Conservation (phyloP, 2,329 filamentous ascomycete genomes). For the Epichloe scottii region DNA sequence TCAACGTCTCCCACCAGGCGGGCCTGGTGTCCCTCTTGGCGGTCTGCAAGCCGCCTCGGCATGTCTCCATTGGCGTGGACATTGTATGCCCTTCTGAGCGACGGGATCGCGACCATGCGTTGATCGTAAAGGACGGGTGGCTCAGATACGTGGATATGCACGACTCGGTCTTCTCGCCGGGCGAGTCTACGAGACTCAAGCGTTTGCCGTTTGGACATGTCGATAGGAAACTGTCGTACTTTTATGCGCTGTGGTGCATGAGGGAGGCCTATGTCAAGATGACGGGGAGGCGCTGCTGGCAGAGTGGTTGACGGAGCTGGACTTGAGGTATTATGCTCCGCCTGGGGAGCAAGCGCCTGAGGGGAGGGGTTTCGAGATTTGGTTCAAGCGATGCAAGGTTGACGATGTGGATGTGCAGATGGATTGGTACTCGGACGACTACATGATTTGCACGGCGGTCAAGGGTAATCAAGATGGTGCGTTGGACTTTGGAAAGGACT, state of each 20-base stretch:
- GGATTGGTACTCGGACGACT: slow-evolving; percentile 34
- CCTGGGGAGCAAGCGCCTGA: slow-evolving; percentile 25
- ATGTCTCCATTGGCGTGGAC: slow-evolving; percentile 52
- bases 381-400: slow-evolving; percentile 17
- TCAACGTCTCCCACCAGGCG: slow-evolving; percentile 71
- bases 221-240: slow-evolving; percentile 45
- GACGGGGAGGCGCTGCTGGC: slow-evolving; percentile 65
- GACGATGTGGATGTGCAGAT: slow-evolving; percentile 23
- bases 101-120: slow-evolving; percentile 44
- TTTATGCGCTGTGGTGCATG: slow-evolving; percentile 69
- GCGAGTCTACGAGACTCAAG: slow-evolving; percentile 52
- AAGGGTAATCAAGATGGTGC: slow-evolving; percentile 26
- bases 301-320: slow-evolving; percentile 56
- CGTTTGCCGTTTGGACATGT: slow-evolving; percentile 17
- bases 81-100: slow-evolving; percentile 66
- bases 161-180: slow-evolving; percentile 52
- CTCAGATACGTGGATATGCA: slow-evolving; percentile 58
- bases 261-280: slow-evolving; percentile 77
- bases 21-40: slow-evolving; percentile 60
- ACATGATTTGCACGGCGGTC: slow-evolving; percentile 42
- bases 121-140: slow-evolving; percentile 49
- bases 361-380: slow-evolving; percentile 15
- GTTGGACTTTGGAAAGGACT: slow-evolving; percentile 22
- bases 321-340: slow-evolving; percentile 52
- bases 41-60: slow-evolving; percentile 21